A percentile compares a stretch with the other conserved stretches of the same genome.
Evolutionary conservation across 441 rosid species (phyloP).

Genomic region (Eutrema salsugineum): DNA sequence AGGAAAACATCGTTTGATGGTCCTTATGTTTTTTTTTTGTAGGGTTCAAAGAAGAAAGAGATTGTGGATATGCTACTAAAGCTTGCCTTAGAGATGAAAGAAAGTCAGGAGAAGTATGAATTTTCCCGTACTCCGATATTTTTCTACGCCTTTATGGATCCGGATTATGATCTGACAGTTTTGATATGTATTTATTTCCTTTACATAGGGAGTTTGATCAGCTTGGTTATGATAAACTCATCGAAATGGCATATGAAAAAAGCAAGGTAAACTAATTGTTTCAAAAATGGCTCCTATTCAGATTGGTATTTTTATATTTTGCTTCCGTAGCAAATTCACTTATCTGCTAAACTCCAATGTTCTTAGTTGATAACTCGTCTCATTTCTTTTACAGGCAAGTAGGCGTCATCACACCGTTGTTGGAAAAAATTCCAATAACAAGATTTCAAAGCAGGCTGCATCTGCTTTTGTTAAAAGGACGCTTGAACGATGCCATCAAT

Average conservation of each 20-base stretch:
- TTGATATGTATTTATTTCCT: not conserved
- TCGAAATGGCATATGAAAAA: constrained; percentile 79
- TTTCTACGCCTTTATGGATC: constrained; percentile 1
- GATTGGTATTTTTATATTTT: not conserved
- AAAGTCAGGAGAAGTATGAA: constrained; percentile 63
- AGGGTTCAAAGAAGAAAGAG: constrained; percentile 71
- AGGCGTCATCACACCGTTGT: constrained; percentile 57
- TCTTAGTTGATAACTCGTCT: constrained; percentile 1
- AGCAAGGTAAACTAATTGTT: constrained; percentile 56
- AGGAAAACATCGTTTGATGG: constrained; percentile 2
- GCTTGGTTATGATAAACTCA: constrained; percentile 76
- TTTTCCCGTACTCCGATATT: constrained; percentile 1
- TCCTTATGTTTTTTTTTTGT: constrained; percentile 18
- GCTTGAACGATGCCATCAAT: constrained; percentile 61
- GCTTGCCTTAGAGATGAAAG: constrained; percentile 57
- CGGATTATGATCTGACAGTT: constrained; percentile 6
- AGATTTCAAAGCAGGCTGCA: constrained; percentile 85
- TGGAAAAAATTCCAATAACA: constrained; percentile 77
- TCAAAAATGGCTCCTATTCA: not conserved
- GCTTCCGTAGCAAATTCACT: not conserved
- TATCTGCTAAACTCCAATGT: constrained; percentile 1
- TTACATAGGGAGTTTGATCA: constrained; percentile 71
- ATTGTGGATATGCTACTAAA: constrained; percentile 55
- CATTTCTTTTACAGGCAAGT: constrained; percentile 49
- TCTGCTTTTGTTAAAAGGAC: constrained; percentile 69